Base-by-base conservation (phyloP, 495 filamentous ascomycete genomes). In the Lasiosphaeriaceae sp. region DNA sequence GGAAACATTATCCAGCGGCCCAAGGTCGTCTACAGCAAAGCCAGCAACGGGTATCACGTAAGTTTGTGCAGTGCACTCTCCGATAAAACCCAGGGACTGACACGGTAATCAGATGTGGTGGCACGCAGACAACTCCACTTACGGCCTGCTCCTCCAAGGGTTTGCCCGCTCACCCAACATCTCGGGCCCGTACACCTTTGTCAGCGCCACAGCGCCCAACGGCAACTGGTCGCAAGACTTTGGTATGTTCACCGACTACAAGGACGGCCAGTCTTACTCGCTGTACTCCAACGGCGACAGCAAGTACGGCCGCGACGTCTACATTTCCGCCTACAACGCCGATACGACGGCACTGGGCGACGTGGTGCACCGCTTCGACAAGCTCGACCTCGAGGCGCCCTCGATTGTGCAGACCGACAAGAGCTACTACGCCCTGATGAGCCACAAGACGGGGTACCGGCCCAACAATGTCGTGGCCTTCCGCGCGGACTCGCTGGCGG, bases 191-290 rank as follows among this genome's bases (percentile, higher is more conserved):
- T 78, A 78, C 49, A 63, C 24, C 1, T 77, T 75, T 26, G 64
- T 72, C 11, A 63, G 59, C 45, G 75, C 75, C 12, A 72, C 70
- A 2, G 60, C 72, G 24, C 75, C 75, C 11, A 62, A 76, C 1
- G 75, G 75, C 0, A 78, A 78, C 57, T 78, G 73, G 74, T 74
- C 71, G 2, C 75, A 78, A 43, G 75, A 78, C 47, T 77, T 78
- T 52, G 74, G 75, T 24, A 54, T 77, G 29, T 77, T 78, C 47
- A 71, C 70, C 11, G 75, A 78, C 47, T 74, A 71, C 59, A 76
- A 74, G 52, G 70, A 74, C 47, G 72, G 71, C 19, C 61, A 66
- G 22, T 67, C 68, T 0, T 78, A 78, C 50, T 67, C 72, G 2
- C 61, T 78, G 0, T 76, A 76, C 56, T 75, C 72, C 20, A 78